phyloP scores from a whole-genome alignment of 768 basidiomycete genomes.

The Terana coerulea region DNA sequence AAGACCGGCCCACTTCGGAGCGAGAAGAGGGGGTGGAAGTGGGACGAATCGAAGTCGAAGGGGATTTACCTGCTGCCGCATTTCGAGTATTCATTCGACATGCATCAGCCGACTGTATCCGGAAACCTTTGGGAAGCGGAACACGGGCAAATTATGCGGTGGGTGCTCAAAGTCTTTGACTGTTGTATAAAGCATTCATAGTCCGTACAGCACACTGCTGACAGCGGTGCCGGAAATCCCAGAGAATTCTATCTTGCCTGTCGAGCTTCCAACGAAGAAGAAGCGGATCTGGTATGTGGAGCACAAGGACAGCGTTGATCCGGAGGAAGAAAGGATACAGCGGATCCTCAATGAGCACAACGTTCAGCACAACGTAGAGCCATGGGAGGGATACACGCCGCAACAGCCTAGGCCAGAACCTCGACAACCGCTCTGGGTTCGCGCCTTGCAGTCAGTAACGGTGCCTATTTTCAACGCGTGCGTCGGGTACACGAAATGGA shows the following conservation, averaged over 20 bases:
- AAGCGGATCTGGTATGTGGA: not conserved
- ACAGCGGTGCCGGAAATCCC: not conserved
- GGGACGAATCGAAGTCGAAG: not conserved
- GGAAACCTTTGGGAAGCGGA: not conserved
- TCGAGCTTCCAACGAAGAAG: not conserved
- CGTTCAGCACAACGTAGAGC: too few species aligned
- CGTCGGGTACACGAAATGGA: too few species aligned
- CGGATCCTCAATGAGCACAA: too few species aligned
- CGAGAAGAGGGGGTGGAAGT: not conserved
- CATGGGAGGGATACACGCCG: too few species aligned
- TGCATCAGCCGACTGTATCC: not conserved
- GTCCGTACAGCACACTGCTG: not conserved
- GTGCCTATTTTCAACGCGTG: too few species aligned
- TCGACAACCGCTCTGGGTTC: too few species aligned
- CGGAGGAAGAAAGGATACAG: too few species aligned
- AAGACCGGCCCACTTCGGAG: not conserved
- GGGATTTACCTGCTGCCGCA: constrained; percentile 6
- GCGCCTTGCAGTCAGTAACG: too few species aligned
- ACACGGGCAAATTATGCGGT: not conserved
- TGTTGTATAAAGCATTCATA: not conserved
- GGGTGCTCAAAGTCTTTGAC: not conserved
- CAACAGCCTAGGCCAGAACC: too few species aligned
- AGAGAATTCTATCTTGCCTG: not conserved
- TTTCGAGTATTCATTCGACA: constrained; percentile 6
- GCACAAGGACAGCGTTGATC: not conserved